These are phyloP conservation scores for Cladosporium colombiae DNA, from an alignment of 2,329 filamentous ascomycete species.

Conservation along the genomic window DNA sequence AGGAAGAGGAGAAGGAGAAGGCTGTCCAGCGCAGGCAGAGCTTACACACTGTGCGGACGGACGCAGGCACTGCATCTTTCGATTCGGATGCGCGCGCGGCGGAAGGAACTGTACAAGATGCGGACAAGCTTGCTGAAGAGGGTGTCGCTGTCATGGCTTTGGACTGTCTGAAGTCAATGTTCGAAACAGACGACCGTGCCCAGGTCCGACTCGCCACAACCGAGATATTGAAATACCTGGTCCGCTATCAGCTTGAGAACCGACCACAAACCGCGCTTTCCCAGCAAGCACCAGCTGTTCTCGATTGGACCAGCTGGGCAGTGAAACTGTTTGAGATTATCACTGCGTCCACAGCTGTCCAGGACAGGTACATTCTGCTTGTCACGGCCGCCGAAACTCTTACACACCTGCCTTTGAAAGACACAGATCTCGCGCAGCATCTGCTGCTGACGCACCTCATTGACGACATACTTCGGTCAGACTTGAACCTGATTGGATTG, in stretches of 20 bases:
- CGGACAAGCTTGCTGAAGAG: slow-evolving; percentile 86
- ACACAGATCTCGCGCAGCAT: slow-evolving; percentile 67
- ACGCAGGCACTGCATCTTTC: slow-evolving; percentile 33
- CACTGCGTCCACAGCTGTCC: slow-evolving; percentile 86
- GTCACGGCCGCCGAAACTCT: slow-evolving; percentile 78
- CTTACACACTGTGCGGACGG: slow-evolving; percentile 72
- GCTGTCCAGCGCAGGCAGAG: slow-evolving; percentile 70
- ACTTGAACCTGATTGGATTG: slow-evolving; percentile 90
- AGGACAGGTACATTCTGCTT: slow-evolving; percentile 89
- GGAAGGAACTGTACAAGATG: slow-evolving; percentile 80
- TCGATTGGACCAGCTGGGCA: slow-evolving; percentile 61
- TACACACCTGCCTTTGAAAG: slow-evolving; percentile 68
- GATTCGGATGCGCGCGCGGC: slow-evolving; percentile 63
- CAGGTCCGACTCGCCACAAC: slow-evolving; percentile 78
- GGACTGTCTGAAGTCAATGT: slow-evolving; percentile 83
- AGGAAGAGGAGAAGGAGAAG: slow-evolving; percentile 68
- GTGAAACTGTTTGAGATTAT: slow-evolving; percentile 78
- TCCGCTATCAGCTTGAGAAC: slow-evolving; percentile 29
- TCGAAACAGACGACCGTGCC: slow-evolving; percentile 74
- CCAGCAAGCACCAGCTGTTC: slow-evolving; percentile 35
- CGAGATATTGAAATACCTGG: slow-evolving; percentile 73
- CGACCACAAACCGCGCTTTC: slow-evolving; percentile 43
- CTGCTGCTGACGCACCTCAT: slow-evolving; percentile 76
- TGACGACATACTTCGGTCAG: slow-evolving; percentile 78
- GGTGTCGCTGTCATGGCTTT: slow-evolving; percentile 82